These are phyloP conservation scores for Strobilomyces confusus DNA, from an alignment of 768 basidiomycete genomes.

Conservation along the genomic window DNA sequence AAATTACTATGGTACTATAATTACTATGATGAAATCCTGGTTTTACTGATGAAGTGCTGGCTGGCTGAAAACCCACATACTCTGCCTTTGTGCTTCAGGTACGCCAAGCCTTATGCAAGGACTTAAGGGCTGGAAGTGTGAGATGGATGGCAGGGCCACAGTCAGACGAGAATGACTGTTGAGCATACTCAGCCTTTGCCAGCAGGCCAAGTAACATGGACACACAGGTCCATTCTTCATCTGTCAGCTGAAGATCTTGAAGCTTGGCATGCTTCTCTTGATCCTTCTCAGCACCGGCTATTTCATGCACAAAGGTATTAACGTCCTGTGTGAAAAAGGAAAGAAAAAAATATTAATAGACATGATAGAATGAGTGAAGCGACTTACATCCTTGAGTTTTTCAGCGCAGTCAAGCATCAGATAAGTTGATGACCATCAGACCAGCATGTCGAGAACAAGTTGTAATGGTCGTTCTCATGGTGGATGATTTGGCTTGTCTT, in stretches of 20 bases:
- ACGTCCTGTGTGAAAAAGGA: no score
- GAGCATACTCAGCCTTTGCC: not conserved
- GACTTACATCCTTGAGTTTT: not conserved
- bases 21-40: no score
- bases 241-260: not conserved
- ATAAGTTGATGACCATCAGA: not conserved
- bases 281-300: not conserved
- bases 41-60: no score
- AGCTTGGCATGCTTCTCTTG: not conserved
- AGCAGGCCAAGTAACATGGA: not conserved
- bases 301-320: not conserved
- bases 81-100: not conserved
- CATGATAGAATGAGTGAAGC: no score
- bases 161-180: not conserved
- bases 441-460: not conserved
- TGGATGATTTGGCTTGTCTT: not conserved
- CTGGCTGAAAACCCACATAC: not conserved
- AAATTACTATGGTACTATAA: no score
- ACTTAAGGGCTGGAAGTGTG: not conserved
- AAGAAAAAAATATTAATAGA: not conserved
- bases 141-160: not conserved
- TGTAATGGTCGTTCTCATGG: not conserved
- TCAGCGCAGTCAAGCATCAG: not conserved
- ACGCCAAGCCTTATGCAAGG: not conserved
- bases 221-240: not conserved